A percentile compares a stretch with the other conserved stretches of the same genome.
These are phyloP conservation scores for Penicillium thymicola DNA, from an alignment of 2,329 filamentous ascomycete genomes.

Conservation along the genomic window DNA sequence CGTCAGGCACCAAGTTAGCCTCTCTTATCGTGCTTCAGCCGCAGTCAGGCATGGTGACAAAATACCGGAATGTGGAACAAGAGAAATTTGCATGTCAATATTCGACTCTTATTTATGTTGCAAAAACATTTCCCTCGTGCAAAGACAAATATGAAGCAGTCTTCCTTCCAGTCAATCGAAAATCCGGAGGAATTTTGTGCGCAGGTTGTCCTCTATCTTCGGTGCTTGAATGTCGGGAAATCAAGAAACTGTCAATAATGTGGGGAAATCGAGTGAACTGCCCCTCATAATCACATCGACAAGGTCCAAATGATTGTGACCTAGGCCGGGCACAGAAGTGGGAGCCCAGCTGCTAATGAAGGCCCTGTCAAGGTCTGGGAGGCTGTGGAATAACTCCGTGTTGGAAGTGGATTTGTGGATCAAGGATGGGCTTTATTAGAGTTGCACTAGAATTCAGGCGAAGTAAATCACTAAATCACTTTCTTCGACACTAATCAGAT, in stretches of 20 bases:
- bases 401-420: neutral
- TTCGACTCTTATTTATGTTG: neutral
- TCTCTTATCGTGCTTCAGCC: conserved; percentile 1
- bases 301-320: neutral
- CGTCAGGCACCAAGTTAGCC: conserved; percentile 4
- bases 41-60: conserved; percentile 1
- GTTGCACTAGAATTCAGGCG: neutral
- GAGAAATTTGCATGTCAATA: neutral
- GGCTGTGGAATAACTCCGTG: neutral
- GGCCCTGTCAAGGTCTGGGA: neutral
- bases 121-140: neutral
- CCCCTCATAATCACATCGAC: neutral
- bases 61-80: conserved; percentile 10
- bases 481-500: neutral
- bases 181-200: neutral
- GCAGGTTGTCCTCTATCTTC: no score
- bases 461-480: neutral
- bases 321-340: neutral
- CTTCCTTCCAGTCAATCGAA: neutral
- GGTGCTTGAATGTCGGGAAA: neutral
- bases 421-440: neutral
- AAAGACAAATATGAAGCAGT: neutral
- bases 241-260: neutral
- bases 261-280: neutral
- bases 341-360: neutral